Percentiles rank a stretch among this genome's conserved stretches.
Evolutionary conservation across 441 rosid genomes (phyloP).

Genomic region (Populus tomentosa): DNA sequence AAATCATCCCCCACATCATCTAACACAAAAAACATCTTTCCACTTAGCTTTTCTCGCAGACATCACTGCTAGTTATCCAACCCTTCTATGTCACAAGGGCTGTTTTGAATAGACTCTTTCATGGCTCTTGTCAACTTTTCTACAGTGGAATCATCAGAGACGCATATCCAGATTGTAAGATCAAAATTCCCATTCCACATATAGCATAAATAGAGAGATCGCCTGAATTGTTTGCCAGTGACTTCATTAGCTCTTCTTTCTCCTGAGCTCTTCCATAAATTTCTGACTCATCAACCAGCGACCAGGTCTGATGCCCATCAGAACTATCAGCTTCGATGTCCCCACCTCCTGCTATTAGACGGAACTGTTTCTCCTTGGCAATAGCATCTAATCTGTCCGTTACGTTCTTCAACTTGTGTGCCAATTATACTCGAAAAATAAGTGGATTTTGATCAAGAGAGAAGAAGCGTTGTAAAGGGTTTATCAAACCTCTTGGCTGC

Average conservation of each 20-base stretch:
- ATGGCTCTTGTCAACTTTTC: not conserved
- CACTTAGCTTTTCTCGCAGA: too few species aligned
- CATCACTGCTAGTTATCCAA: constrained; percentile 3
- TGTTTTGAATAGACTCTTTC: not conserved
- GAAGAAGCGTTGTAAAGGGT: not conserved
- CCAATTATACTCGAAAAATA: not conserved
- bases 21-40: too few species aligned
- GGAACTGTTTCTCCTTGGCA: constrained; percentile 1
- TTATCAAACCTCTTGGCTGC: not conserved
- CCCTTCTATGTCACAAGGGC: not conserved
- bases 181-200: constrained; percentile 10
- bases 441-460: not conserved
- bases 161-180: constrained; percentile 16
- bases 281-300: not conserved
- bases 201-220: constrained; percentile 2
- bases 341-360: not conserved
- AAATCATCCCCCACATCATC: too few species aligned
- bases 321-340: not conserved
- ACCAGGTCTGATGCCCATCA: not conserved
- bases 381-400: not conserved
- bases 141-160: constrained; percentile 2
- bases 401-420: not conserved
- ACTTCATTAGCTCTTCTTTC: not conserved
- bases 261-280: not conserved
- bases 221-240: not conserved